These are phyloP conservation scores for Endotrypanum monterogeii DNA, from an alignment of 208 protist species.

Conservation along the genomic window DNA sequence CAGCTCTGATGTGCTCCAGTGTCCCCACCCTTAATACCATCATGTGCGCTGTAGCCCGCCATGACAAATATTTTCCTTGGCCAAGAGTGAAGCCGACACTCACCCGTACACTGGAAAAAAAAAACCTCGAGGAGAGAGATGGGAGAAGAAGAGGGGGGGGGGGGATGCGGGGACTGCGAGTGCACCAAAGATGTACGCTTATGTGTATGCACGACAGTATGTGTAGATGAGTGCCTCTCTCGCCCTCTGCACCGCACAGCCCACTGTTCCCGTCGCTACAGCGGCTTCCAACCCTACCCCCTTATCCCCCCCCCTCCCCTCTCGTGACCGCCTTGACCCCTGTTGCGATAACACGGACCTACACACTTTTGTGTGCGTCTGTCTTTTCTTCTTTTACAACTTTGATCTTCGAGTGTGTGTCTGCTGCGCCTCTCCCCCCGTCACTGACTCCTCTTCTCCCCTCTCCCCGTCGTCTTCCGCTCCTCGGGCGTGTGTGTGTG, in stretches of 20 bases:
- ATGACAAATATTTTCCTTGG: not conserved
- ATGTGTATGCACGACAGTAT: not conserved
- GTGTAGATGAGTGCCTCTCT: not conserved
- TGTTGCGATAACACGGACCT: not conserved
- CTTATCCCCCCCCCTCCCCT: not conserved
- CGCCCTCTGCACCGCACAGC: not conserved
- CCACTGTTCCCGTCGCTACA: not conserved
- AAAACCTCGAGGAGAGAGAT: too few relatives aligned
- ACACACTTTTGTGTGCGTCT: not conserved
- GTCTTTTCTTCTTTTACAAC: not conserved
- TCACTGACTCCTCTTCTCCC: not conserved
- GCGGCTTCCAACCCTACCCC: not conserved
- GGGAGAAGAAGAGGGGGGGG: too few relatives aligned
- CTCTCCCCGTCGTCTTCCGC: too few relatives aligned
- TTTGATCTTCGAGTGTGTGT: not conserved
- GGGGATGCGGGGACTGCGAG: too few relatives aligned
- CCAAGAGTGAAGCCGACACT: too few relatives aligned
- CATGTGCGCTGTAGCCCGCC: not conserved
- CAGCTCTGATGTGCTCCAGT: constrained; percentile 28
- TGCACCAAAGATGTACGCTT: not conserved
- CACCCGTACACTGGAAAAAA: too few relatives aligned
- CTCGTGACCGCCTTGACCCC: not conserved
- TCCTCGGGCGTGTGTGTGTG: too few relatives aligned
- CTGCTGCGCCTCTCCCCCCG: not conserved
- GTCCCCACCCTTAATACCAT: not conserved